Evolutionary conservation across 129 eudicot genomes (phyloP).

Genomic region (Dittrichia graveolens): DNA sequence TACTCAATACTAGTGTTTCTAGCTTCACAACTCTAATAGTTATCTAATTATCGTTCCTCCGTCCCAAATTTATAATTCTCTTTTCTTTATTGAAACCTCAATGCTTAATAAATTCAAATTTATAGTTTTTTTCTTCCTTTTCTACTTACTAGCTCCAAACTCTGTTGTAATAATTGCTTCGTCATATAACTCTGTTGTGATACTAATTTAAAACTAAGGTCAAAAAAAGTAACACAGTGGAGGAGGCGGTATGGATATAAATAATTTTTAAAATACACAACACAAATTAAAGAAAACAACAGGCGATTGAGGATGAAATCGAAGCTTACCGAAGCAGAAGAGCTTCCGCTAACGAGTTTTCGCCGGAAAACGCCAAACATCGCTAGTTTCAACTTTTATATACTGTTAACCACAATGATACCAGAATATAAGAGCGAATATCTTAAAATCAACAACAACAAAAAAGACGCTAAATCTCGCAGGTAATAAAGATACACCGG

Average conservation of each 20-base stretch:
- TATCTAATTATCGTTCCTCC: background rate
- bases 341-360: conserved; percentile 49
- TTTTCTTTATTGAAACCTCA: background rate
- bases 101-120: background rate
- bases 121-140: background rate
- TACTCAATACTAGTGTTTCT: background rate
- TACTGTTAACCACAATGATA: conserved; percentile 13
- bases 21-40: conserved; percentile 10
- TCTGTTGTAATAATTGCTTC: too few relatives aligned
- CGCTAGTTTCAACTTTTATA: conserved; percentile 32
- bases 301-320: conserved; percentile 1
- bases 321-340: conserved; percentile 49
- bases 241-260: background rate
- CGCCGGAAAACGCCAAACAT: conserved; percentile 65
- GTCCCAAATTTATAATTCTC: background rate
- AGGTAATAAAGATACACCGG: background rate
- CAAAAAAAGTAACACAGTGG: conserved; percentile 10
- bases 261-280: background rate
- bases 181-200: too few relatives aligned
- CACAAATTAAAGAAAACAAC: background rate
- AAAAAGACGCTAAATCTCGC: conserved; percentile 4
- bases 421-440: background rate
- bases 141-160: conserved; percentile 12
- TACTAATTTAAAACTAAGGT: background rate
- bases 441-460: background rate